phyloP scores from a whole-genome alignment of 2,329 filamentous ascomycete species.

The Sphaerostilbella broomeana region DNA sequence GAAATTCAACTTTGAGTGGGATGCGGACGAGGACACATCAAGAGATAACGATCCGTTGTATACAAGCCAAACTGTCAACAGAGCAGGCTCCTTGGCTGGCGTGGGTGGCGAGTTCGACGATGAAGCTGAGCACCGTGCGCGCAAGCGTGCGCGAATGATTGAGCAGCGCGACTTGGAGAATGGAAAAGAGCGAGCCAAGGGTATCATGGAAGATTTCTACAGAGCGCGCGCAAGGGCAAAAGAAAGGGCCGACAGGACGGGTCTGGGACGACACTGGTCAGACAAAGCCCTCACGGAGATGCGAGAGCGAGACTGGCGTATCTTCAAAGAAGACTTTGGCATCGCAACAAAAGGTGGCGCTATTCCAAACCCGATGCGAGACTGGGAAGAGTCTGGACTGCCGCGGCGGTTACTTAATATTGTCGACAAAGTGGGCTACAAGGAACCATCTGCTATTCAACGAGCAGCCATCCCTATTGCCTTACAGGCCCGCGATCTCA shows the following conservation, averaged over 20 bases:
- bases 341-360: conserved; percentile 88
- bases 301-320: conserved; percentile 97
- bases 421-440: conserved; percentile 79
- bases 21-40: conserved; percentile 80
- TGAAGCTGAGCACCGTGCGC: conserved; percentile 47
- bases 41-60: conserved; percentile 69
- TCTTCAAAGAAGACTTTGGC: conserved; percentile 99
- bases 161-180: conserved; percentile 69
- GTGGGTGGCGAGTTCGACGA: conserved; percentile 47
- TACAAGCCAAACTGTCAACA: conserved; percentile 25
- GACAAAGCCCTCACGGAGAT: conserved; percentile 90
- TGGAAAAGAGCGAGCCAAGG: conserved; percentile 67
- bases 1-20: conserved; percentile 99
- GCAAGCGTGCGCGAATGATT: conserved; percentile 60
- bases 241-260: conserved; percentile 65
- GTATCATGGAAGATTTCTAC: conserved; percentile 77
- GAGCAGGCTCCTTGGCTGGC: conserved; percentile 38
- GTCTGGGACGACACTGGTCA: conserved; percentile 89
- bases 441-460: conserved; percentile 86
- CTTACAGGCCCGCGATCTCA: conserved; percentile 86
- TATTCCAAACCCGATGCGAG: conserved; percentile 94
- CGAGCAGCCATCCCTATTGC: conserved; percentile 93
- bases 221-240: conserved; percentile 54
- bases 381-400: conserved; percentile 78
- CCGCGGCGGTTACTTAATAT: conserved; percentile 74